A percentile compares a stretch with the other conserved stretches of the same genome.
phyloP scores from a whole-genome alignment of 2,329 filamentous ascomycete species.

The Xylariaceae sp. region DNA sequence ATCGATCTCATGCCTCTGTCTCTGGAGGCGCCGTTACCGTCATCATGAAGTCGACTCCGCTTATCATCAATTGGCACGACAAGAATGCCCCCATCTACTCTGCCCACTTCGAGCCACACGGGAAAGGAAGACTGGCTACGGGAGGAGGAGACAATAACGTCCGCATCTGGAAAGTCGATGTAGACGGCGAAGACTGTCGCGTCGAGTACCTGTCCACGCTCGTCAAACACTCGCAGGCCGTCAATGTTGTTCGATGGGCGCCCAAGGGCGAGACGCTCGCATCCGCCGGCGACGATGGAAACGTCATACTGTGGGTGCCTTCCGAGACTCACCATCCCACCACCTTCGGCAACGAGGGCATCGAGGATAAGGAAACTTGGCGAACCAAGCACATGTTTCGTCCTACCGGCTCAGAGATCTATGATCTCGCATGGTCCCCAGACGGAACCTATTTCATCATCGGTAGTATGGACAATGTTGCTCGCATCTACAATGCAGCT shows the following conservation, averaged over 20 bases:
- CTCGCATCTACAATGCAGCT: slow-evolving; percentile 90
- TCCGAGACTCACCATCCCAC: slow-evolving; percentile 66
- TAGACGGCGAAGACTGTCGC: slow-evolving; percentile 76
- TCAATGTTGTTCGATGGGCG: slow-evolving; percentile 95
- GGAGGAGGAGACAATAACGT: slow-evolving; percentile 96
- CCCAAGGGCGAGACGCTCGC: slow-evolving; percentile 91
- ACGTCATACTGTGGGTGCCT: slow-evolving; percentile 93
- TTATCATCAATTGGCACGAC: slow-evolving; percentile 98
- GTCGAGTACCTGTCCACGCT: slow-evolving; percentile 90
- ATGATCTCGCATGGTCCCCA: slow-evolving; percentile 98
- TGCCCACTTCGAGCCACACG: slow-evolving; percentile 89
- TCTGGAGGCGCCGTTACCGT: slow-evolving; percentile 32
- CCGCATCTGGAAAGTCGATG: slow-evolving; percentile 84
- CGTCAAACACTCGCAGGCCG: slow-evolving; percentile 89
- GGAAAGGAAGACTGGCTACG: slow-evolving; percentile 86
- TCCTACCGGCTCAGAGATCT: slow-evolving; percentile 91
- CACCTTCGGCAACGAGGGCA: slow-evolving; percentile 72
- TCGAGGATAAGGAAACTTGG: slow-evolving; percentile 96
- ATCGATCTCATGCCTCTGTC: slow-evolving; percentile 21
- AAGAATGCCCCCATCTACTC: slow-evolving; percentile 96
- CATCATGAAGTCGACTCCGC: slow-evolving; percentile 89
- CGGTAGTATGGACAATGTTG: slow-evolving; percentile 98
- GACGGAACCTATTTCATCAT: slow-evolving; percentile 95
- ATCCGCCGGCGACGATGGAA: slow-evolving; percentile 94
- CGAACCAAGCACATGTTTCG: slow-evolving; percentile 96